Evolutionary conservation across 192 early-diverging fungal genomes (phyloP), one percentile per base, ranked within the genome.

Genomic region (Chytriomyces confervae): DNA sequence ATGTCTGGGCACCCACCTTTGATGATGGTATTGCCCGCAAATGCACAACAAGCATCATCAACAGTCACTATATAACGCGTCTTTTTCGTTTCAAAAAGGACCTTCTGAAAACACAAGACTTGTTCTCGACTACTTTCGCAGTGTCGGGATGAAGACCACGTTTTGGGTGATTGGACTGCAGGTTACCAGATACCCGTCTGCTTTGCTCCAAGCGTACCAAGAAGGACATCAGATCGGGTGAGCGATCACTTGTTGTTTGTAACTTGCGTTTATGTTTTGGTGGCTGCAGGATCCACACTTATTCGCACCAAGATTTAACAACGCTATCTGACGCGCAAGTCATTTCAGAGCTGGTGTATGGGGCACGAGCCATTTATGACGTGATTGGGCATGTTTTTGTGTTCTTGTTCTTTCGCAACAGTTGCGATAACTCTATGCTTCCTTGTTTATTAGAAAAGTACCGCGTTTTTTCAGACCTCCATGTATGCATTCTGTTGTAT

Each of bases 341-440:
- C 47, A 77, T 92, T 47, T 89, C 89, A 62, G 91, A 93, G 77
- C 69, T 94, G 23, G 85, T 87, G 60, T 93, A 90, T 84, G 91
- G 86, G 11, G 86, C 89, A 43, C 63, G 75, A 27, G 47, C 62
- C 45, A 80, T 86, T 51, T 75, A 74, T 29, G 29, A 79, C 7
- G 67, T 51, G 71, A 86, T 63, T 45, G 85, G 85, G 36, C 36
- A 36, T 36, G 36, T 36, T 36, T 36, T 36, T 36, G 36, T 36
- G 4, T 36, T 36, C 36, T 36, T 36, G 36, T 36, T 36, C 36
- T 36, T 36, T 36, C 36, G 4, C 36, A 36, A 36, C 36, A 36
- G 36, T 36, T 4, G 36, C 36, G 1, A 1, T 36, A 36, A 36
- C 36, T 36, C 24, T 36, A 36, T 36, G 0, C 36, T 36, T 36